Conservation (phyloP, 129 eudicot species). For the Escallonia herrerae region DNA sequence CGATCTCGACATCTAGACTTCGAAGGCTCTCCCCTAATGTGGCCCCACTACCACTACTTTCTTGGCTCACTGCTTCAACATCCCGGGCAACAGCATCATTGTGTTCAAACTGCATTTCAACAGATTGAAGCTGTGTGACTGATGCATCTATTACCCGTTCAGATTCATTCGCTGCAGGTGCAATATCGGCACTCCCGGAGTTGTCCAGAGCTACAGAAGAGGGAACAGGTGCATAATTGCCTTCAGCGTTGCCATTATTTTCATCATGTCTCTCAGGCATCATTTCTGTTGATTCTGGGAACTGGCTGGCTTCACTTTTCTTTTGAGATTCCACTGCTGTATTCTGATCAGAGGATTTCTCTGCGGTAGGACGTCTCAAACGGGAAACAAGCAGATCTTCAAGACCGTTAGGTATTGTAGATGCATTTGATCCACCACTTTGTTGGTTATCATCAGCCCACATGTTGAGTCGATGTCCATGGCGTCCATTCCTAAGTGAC, state of each 20-base stretch:
- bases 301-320: constrained; percentile 38
- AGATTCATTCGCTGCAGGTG: constrained; percentile 31
- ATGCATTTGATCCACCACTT: constrained; percentile 63
- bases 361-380: constrained; percentile 54
- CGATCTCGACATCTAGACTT: constrained; percentile 97
- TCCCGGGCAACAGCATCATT: constrained; percentile 64
- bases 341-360: constrained; percentile 49
- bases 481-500: constrained; percentile 79
- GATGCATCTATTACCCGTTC: constrained; percentile 41
- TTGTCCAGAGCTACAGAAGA: constrained; percentile 29
- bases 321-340: constrained; percentile 35
- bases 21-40: constrained; percentile 93
- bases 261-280: constrained; percentile 37
- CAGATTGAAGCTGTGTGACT: constrained; percentile 43
- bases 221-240: constrained; percentile 17
- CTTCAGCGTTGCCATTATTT: constrained; percentile 27
- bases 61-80: constrained; percentile 98
- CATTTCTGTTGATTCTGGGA: constrained; percentile 41
- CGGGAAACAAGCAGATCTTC: constrained; percentile 82
- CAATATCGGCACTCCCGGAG: constrained; percentile 29
- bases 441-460: constrained; percentile 76
- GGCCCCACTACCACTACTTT: constrained; percentile 95
- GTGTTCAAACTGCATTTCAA: constrained; percentile 83
- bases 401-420: constrained; percentile 80
- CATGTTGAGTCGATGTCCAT: constrained; percentile 71